Evolutionary conservation across 164 flowering plant species (phyloP).

Genomic region (Stephania cephalantha): DNA sequence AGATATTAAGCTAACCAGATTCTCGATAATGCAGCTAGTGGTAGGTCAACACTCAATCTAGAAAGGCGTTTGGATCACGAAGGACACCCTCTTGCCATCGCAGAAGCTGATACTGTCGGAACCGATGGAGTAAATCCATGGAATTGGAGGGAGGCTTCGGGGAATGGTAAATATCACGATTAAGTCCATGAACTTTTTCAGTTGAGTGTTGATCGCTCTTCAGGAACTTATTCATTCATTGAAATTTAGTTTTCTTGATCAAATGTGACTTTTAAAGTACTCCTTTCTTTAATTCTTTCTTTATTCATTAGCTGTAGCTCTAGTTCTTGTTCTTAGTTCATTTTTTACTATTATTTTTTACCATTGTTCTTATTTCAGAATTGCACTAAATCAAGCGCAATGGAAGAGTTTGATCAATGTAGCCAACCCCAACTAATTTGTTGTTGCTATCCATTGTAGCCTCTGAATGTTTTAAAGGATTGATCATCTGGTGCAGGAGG

Average conservation of each 20-base stretch:
- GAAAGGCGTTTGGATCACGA: constrained; percentile 66
- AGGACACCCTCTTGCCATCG: constrained; percentile 65
- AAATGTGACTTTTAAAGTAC: background rate
- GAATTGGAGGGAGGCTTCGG: constrained; percentile 67
- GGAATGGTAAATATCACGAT: constrained; percentile 37
- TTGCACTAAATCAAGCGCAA: no score
- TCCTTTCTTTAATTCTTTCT: no score
- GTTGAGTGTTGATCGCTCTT: background rate
- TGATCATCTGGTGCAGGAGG: constrained; percentile 25
- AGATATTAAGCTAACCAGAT: background rate
- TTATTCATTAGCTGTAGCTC: no score
- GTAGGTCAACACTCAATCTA: constrained; percentile 43
- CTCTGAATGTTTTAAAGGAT: no score
- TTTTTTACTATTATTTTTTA: no score
- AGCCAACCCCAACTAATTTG: no score
- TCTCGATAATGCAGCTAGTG: constrained; percentile 30
- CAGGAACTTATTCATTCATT: background rate
- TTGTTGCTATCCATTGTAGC: no score
- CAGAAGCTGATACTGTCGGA: constrained; percentile 56
- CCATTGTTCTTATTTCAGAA: no score
- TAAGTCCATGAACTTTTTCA: background rate
- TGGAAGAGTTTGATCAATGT: no score
- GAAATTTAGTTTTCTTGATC: background rate
- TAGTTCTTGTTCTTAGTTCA: no score
- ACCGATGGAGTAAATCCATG: constrained; percentile 59